A percentile compares a stretch with the other conserved stretches of the same genome.
These are phyloP conservation scores for Apophysomyces elegans DNA, from an alignment of 371 early-diverging fungal genomes.

Conservation along the genomic window DNA sequence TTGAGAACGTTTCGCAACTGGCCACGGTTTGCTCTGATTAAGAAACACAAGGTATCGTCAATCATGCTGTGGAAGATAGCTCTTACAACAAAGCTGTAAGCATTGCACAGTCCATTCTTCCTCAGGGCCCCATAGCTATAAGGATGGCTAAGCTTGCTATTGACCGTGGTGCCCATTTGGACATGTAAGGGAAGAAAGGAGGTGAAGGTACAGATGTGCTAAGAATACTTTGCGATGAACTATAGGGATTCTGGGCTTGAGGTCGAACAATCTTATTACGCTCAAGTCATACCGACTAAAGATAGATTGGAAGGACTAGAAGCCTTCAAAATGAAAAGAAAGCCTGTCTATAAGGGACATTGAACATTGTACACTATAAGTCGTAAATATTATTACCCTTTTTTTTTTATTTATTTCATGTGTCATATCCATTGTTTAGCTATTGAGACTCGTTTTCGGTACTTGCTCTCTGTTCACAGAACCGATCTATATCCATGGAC, in stretches of 20 bases:
- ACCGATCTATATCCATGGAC: too few relatives aligned
- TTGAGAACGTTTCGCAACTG: not conserved
- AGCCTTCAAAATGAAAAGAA: constrained; percentile 83
- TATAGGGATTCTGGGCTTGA: constrained; percentile 83
- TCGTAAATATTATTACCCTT: too few relatives aligned
- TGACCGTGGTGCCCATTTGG: constrained; percentile 80
- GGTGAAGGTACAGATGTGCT: not conserved
- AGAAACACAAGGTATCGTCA: constrained; percentile 71
- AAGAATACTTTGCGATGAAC: not conserved
- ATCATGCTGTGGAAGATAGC: constrained; percentile 71
- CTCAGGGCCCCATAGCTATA: constrained; percentile 89
- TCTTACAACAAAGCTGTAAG: constrained; percentile 78
- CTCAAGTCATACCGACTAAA: constrained; percentile 91
- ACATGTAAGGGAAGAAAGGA: constrained; percentile 64
- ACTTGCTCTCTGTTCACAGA: too few relatives aligned
- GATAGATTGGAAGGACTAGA: constrained; percentile 90
- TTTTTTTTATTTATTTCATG: too few relatives aligned
- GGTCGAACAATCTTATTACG: constrained; percentile 95
- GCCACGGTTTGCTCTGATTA: not conserved
- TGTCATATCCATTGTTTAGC: too few relatives aligned
- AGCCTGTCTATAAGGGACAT: constrained; percentile 85
- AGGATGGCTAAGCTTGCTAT: constrained; percentile 90
- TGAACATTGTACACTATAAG: constrained; percentile 37
- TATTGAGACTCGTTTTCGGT: too few relatives aligned
- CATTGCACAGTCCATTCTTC: constrained; percentile 82